These are phyloP conservation scores for Ramularia endophylla DNA, from an alignment of 2,329 filamentous ascomycete genomes.

Conservation along the genomic window DNA sequence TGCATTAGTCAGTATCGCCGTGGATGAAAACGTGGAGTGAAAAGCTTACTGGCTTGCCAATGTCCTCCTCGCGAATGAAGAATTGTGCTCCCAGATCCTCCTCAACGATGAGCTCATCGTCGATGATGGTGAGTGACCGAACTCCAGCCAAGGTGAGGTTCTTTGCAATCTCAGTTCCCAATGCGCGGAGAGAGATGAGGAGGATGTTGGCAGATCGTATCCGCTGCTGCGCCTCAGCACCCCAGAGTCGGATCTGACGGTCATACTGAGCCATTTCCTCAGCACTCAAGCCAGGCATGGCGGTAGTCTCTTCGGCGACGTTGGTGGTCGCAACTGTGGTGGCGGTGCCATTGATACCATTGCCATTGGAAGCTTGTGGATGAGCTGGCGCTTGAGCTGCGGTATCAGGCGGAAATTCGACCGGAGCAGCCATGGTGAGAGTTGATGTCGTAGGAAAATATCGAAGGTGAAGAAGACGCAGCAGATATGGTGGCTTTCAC, in stretches of 20 bases:
- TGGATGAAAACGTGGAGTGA: not conserved
- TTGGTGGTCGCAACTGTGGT: slow-evolving; percentile 11
- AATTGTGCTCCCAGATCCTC: slow-evolving; percentile 66
- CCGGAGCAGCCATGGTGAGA: slow-evolving; percentile 6
- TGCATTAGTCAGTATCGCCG: slow-evolving; percentile 13
- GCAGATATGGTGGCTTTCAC: too few species aligned
- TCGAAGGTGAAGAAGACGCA: too few species aligned
- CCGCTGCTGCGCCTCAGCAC: slow-evolving; percentile 82
- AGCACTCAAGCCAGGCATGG: slow-evolving; percentile 35
- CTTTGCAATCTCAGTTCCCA: slow-evolving; percentile 94
- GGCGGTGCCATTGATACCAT: slow-evolving; percentile 11
- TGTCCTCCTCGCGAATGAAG: slow-evolving; percentile 64
- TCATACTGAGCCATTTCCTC: slow-evolving; percentile 98
- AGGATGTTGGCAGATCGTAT: slow-evolving; percentile 87
- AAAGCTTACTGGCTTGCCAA: slow-evolving; percentile 64
- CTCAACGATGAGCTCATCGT: slow-evolving; percentile 68
- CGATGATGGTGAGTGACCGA: slow-evolving; percentile 80
- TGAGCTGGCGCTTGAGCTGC: too few species aligned
- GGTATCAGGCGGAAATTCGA: slow-evolving; percentile 1
- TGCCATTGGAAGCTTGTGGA: slow-evolving; percentile 2
- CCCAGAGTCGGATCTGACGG: slow-evolving; percentile 95
- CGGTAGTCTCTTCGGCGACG: slow-evolving; percentile 16
- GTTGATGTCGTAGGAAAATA: not conserved
- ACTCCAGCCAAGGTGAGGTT: slow-evolving; percentile 94
- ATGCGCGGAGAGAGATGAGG: slow-evolving; percentile 77